Base-by-base conservation (phyloP, 164 flowering plant species). In the Macadamia integrifolia region DNA sequence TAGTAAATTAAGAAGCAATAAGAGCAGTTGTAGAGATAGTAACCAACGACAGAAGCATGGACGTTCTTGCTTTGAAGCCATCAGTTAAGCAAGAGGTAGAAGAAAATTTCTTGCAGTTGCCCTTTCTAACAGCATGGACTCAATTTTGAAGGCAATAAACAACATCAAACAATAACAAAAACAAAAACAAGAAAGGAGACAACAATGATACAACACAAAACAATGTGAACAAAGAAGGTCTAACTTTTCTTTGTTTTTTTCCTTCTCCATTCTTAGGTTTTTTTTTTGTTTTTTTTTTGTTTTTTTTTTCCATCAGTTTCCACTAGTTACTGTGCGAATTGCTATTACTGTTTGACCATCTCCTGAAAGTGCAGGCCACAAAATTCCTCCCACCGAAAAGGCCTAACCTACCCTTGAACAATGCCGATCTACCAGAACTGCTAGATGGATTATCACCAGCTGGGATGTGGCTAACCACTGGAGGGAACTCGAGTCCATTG, bases 331-430 rank as follows among this genome's bases (percentile, higher is more conserved):
- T 60, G 58, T 31, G 71, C 31, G 79, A 67, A 71, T 70, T 68
- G 70, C 66, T 57, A 30, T 73, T 72, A 69, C n/a, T 65, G 29
- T 61, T 75, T 3, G 90, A 74, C 83, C 78, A 83, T 72, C 83
- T 80, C 59, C 86, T 74, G 66, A 87, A 78, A 14, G 88, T 62
- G 73, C 79, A 77, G 0, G 80, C 76, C 55, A 85, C 79, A n/a
- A 82, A 74, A 70, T 66, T 82, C 72, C 83, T 77, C 46, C 84
- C 79, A 9, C 81, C 76, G 30, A 80, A 73, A 62, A 79, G 62
- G 18, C 84, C 81, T 48, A 82, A 66, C 71, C 74, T 80, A n/a
- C 80, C 67, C 62, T 71, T 73, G 43, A 75, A 60, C 64, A 76
- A 61, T 0, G 83, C 48, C 52, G 76, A 64, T 53, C 82, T 72